Evolutionary conservation across 495 filamentous ascomycete genomes (phyloP).

Genomic region (Xylaria nigripes): DNA sequence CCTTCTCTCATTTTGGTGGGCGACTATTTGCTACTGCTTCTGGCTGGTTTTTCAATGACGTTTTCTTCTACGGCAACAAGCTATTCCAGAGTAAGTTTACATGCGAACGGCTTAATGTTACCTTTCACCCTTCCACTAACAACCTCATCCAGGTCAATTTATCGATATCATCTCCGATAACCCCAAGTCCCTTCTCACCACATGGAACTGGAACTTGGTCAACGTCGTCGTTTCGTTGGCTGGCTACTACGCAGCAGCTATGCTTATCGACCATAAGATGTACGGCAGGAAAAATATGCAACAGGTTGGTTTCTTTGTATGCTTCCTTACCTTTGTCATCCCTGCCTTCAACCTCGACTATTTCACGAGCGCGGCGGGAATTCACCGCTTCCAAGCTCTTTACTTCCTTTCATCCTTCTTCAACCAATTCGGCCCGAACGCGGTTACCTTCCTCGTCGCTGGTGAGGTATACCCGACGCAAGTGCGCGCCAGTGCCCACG

Average conservation of each 20-base stretch:
- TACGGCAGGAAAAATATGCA: conserved; percentile 91
- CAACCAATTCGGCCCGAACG: conserved; percentile 93
- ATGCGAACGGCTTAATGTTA: too few species aligned
- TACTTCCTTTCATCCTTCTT: conserved; percentile 90
- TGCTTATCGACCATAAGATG: conserved; percentile 84
- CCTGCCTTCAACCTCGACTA: conserved; percentile 78
- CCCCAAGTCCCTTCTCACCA: conserved; percentile 58
- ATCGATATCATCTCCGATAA: conserved; percentile 61
- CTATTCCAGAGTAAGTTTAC: conserved; percentile 61
- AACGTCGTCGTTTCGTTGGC: conserved; percentile 75
- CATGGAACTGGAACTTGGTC: conserved; percentile 83
- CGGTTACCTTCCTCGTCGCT: conserved; percentile 83
- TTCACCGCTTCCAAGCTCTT: conserved; percentile 83
- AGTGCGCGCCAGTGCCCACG: conserved; percentile 84
- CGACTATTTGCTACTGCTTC: conserved; percentile 78
- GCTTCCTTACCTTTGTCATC: conserved; percentile 79
- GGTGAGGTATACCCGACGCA: conserved; percentile 87
- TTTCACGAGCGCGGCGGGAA: conserved; percentile 55
- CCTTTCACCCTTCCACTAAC: conserved; percentile 9
- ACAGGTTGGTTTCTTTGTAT: conserved; percentile 77
- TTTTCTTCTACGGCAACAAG: conserved; percentile 98
- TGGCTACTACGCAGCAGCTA: conserved; percentile 73
- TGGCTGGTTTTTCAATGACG: conserved; percentile 84
- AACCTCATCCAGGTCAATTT: conserved; percentile 47
- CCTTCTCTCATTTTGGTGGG: conserved; percentile 69